These are phyloP conservation scores for Kurtzmaniella quercitrusa DNA, from an alignment of 1,139 yeast species.

Conservation along the genomic window DNA sequence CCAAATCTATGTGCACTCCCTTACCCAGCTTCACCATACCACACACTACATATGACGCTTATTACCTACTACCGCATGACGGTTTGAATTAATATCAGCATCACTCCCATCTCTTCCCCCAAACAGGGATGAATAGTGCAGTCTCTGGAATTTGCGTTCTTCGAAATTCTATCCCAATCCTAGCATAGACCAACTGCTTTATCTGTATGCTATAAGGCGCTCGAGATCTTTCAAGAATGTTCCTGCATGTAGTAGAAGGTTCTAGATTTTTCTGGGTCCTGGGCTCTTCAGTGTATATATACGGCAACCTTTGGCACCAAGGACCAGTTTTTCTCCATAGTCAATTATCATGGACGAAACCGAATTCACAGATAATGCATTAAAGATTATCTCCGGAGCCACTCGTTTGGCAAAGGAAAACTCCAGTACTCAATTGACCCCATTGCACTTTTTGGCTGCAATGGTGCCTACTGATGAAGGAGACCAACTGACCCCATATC, in stretches of 20 bases:
- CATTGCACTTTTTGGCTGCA: slow-evolving; percentile 88
- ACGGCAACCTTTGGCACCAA: neutral
- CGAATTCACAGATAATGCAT: slow-evolving; percentile 91
- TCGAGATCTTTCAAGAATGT: neutral
- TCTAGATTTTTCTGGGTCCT: slow-evolving; percentile 1
- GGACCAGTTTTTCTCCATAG: neutral
- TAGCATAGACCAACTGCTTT: no score
- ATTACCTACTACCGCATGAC: no score
- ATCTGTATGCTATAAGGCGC: no score
- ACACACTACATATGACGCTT: no score
- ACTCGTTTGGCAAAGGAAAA: slow-evolving; percentile 80
- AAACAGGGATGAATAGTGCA: no score
- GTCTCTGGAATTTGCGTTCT: no score
- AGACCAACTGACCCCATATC: slow-evolving; percentile 65
- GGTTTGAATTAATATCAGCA: no score
- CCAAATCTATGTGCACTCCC: no score
- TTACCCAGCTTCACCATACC: no score
- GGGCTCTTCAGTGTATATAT: neutral
- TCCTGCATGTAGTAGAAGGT: slow-evolving; percentile 1
- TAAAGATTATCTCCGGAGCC: slow-evolving; percentile 74
- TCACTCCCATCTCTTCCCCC: no score
- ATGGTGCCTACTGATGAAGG: slow-evolving; percentile 71
- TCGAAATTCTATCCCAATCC: no score
- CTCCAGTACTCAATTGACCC: slow-evolving; percentile 75
- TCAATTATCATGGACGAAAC: slow-evolving; percentile 48